Evolutionary conservation across 1,284 basidiomycete species (phyloP), one percentile per base, ranked within the genome.

Genomic region (Agaricales sp.): DNA sequence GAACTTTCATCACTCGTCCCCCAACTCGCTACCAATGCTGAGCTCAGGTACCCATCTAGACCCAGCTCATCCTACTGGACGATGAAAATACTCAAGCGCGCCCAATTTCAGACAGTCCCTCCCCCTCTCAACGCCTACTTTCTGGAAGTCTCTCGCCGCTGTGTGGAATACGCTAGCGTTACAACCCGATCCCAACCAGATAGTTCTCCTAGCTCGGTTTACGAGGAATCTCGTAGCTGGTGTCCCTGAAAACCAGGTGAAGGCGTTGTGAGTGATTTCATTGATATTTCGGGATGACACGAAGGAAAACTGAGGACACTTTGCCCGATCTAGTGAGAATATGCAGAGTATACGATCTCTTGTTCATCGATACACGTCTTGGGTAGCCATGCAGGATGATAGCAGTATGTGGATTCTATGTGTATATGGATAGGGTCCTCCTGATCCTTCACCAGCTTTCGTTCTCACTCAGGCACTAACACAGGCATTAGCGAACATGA

Each of bases 141-240:
- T 35, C 30, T 35, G 30, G 30, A 35, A 35, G n/a, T 8, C 30
- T 11, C n/a, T 35, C 30, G 8, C 11, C 18, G 41, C n/a, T 8
- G 45, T 25, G 26, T 19, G 25, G 35, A 39, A 30, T 47, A 21
- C 14, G 20, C 13, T 30, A 26, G 35, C n/a, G 46, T 12, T 30
- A 12, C n/a, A 35, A n/a, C 30, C 30, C 11, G 30, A 35, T 35
- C n/a, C n/a, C 11, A n/a, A n/a, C 8, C 8, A n/a, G 30, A 35
- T 35, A 8, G 30, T 35, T 8, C n/a, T 35, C 11, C 56, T 86
- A n/a, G 79, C 79, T 3, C 80, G 74, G 54, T 83, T 90, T 57
- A 88, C 84, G 3, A 75, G 87, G 52, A 90, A 90, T 61, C 65
- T 90, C 12, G 80, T 83, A 23, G 85, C 84, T 12, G 80, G 75